Conservation (phyloP, 2,329 filamentous ascomycete genomes). For the Penicillium capsulatum region DNA sequence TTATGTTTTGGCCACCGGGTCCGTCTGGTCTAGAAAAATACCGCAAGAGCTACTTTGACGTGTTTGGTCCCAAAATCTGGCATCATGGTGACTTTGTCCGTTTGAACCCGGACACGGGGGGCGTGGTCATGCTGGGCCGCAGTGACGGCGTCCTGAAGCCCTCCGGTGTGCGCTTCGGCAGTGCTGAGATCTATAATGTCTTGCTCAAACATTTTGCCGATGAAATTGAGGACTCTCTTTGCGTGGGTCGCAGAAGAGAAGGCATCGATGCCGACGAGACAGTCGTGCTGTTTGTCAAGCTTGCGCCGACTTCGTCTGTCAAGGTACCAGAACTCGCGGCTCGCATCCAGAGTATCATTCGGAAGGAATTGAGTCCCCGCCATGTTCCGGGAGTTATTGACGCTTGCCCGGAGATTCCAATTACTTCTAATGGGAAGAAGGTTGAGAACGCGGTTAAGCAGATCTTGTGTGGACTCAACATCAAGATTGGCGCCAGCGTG, state of each 20-base stretch:
- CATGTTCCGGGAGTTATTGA: slow-evolving; percentile 85
- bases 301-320: slow-evolving; percentile 44
- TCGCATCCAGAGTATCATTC: slow-evolving; percentile 64
- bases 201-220: slow-evolving; percentile 74
- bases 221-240: slow-evolving; percentile 80
- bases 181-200: slow-evolving; percentile 95
- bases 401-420: slow-evolving; percentile 79
- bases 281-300: slow-evolving; percentile 83
- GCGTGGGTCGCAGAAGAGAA: slow-evolving; percentile 70
- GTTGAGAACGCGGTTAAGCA: slow-evolving; percentile 96
- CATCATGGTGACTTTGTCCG: slow-evolving; percentile 91
- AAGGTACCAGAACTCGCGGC: slow-evolving; percentile 58
- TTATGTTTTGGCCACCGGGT: slow-evolving; percentile 74
- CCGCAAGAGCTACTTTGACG: slow-evolving; percentile 78
- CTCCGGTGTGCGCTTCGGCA: slow-evolving; percentile 83
- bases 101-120: slow-evolving; percentile 66
- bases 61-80: slow-evolving; percentile 68
- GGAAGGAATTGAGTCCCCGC: slow-evolving; percentile 74
- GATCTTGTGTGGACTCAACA: slow-evolving; percentile 79
- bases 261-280: slow-evolving; percentile 73
- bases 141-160: slow-evolving; percentile 94
- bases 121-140: slow-evolving; percentile 83
- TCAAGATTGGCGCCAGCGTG: slow-evolving; percentile 90
- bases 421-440: slow-evolving; percentile 96
- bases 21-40: slow-evolving; percentile 70